phyloP scores from a whole-genome alignment of 768 basidiomycete species.

The Gautieria morchelliformis region DNA sequence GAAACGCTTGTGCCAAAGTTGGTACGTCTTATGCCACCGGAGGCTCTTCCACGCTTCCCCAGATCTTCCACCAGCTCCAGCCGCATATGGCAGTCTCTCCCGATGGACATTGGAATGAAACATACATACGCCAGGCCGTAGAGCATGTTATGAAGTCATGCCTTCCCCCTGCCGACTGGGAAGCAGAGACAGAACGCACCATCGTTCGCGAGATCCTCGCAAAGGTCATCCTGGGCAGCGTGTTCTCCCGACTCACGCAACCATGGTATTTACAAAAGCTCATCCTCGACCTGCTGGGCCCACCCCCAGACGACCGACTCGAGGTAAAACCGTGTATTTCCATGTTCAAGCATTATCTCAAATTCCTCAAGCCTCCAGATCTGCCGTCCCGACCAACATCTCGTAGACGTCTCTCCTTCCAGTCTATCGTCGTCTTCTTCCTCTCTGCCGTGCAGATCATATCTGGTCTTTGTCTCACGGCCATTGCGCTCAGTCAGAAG shows the following conservation, averaged over 20 bases:
- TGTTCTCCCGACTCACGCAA: slow-evolving; percentile 57
- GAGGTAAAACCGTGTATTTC: slow-evolving; percentile 2
- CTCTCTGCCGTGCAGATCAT: slow-evolving; percentile 68
- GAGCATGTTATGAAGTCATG: slow-evolving; percentile 67
- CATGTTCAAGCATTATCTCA: slow-evolving; percentile 14
- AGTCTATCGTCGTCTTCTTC: slow-evolving; percentile 53
- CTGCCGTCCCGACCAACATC: slow-evolving; percentile 18
- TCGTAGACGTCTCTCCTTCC: slow-evolving; percentile 27
- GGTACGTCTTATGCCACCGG: slow-evolving; percentile 63
- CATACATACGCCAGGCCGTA: slow-evolving; percentile 71
- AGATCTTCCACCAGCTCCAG: slow-evolving; percentile 73
- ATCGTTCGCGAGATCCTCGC: slow-evolving; percentile 80
- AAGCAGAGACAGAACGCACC: slow-evolving; percentile 67
- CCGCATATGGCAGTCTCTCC: slow-evolving; percentile 72
- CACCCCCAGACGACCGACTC: slow-evolving; percentile 6
- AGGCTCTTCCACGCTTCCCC: slow-evolving; percentile 49
- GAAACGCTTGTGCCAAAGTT: slow-evolving; percentile 51
- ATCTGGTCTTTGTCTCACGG: slow-evolving; percentile 53
- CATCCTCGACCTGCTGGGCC: slow-evolving; percentile 59
- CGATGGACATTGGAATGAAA: slow-evolving; percentile 57
- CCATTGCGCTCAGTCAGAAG: slow-evolving; percentile 44
- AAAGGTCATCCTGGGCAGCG: slow-evolving; percentile 53
- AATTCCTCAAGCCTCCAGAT: slow-evolving; percentile 16
- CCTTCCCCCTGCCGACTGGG: slow-evolving; percentile 72
- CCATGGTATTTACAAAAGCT: slow-evolving; percentile 84